Evolutionary conservation across 2,329 filamentous ascomycete species (phyloP), one percentile per base, ranked within the genome.

Genomic region (Phaeoacremonium minimum): DNA sequence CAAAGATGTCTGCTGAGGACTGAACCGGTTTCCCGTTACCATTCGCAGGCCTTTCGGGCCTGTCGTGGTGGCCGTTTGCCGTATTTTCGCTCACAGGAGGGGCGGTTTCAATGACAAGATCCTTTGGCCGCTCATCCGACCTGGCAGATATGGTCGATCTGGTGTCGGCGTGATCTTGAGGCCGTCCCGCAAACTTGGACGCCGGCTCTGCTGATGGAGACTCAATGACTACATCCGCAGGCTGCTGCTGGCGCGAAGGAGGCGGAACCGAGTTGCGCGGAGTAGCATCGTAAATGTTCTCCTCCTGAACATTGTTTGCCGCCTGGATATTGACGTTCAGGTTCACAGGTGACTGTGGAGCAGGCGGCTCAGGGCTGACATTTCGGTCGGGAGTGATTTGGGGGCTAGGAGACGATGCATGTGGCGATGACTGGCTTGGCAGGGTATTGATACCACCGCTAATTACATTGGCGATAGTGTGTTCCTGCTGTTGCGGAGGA

Each of bases 271-370:
- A 50, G 16, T 51, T 38, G 3, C 53, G 52, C 3, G 57, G 56
- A 5, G 57, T 59, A 4, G 56, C 53, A 33, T 59, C 55, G 37
- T 59, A 58, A 12, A 60, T 49, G 37, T 59, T 55, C 4, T 57
- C 50, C 16, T 50, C 46, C 6, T 41, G 42, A 5, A 46, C 47
- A 18, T 41, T 37, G 35, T 50, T 48, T 13, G 44, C 40, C 17
- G 41, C 42, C 15, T 42, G 41, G 4, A 48, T 40, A 18, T 50
- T 46, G 12, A 45, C 38, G 18, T 32, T 40, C 22, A n/a, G 9
- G 28, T 20, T 26, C 17, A 15, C 15, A 19, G 36, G 22, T 20
- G 33, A n/a, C 14, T 20, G 12, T 16, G 22, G 9, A 15, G 37
- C 18, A n/a, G 41, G 29, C 15, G 43, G 47, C 14, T 50, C 46